phyloP scores from a whole-genome alignment of 2,329 filamentous ascomycete genomes.

The Tolypocladium guangdongense region DNA sequence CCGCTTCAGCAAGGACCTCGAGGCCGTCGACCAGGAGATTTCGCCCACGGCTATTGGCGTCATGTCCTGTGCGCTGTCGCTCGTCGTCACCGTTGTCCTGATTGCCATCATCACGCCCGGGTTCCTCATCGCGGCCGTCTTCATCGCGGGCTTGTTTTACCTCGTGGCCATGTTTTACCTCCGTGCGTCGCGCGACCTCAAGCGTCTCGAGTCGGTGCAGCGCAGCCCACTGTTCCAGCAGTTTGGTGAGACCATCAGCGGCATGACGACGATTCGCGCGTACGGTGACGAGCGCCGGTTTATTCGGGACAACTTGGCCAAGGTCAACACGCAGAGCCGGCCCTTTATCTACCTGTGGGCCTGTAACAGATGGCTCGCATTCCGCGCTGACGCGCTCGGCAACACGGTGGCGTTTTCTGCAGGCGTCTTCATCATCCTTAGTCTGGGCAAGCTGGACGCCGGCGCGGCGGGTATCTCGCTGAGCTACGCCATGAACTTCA shows the following conservation, averaged over 20 bases:
- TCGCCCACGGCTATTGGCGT: slow-evolving; percentile 78
- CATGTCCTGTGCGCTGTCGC: slow-evolving; percentile 50
- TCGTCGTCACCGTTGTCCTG: slow-evolving; percentile 76
- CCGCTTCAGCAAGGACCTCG: slow-evolving; percentile 94
- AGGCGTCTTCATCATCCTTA: slow-evolving; percentile 79
- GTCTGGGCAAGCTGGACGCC: slow-evolving; percentile 72
- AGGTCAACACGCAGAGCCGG: slow-evolving; percentile 82
- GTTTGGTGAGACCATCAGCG: slow-evolving; percentile 89
- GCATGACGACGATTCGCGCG: slow-evolving; percentile 92
- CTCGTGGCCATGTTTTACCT: slow-evolving; percentile 82
- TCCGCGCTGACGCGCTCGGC: slow-evolving; percentile 82
- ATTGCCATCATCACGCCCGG: slow-evolving; percentile 84
- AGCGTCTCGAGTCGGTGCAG: slow-evolving; percentile 88
- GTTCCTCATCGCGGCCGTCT: slow-evolving; percentile 76
- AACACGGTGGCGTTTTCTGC: slow-evolving; percentile 90
- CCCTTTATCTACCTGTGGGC: slow-evolving; percentile 97
- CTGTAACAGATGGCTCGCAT: slow-evolving; percentile 90
- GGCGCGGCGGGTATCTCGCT: slow-evolving; percentile 88
- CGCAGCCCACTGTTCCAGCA: slow-evolving; percentile 94
- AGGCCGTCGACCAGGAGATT: slow-evolving; percentile 91
- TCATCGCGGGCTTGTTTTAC: slow-evolving; percentile 77
- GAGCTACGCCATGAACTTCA: slow-evolving; percentile 93
- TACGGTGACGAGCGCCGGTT: slow-evolving; percentile 93
- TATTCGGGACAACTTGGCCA: slow-evolving; percentile 77
- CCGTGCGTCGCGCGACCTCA: slow-evolving; percentile 85